phyloP scores from a whole-genome alignment of 352 stramenopile species.

The Phytopythium delawarense region DNA sequence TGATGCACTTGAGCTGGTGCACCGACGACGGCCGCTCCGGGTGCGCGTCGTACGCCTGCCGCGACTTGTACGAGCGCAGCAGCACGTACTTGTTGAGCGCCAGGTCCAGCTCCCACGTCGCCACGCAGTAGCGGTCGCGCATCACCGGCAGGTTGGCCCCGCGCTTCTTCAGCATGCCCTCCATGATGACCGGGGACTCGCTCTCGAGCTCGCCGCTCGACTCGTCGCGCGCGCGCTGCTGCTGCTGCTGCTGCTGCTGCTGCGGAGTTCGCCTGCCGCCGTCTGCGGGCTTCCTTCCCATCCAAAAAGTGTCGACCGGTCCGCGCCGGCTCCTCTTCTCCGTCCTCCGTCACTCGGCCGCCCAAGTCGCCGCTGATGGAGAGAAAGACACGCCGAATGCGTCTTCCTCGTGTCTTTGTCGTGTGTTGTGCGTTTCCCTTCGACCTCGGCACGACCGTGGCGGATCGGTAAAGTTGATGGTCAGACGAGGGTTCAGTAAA shows the following conservation, averaged over 20 bases:
- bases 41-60: constrained; percentile 34
- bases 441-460: background rate
- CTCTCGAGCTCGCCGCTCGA: background rate
- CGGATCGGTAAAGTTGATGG: background rate
- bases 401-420: constrained; percentile 1
- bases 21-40: constrained; percentile 48
- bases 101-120: constrained; percentile 55
- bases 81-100: constrained; percentile 50
- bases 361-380: background rate
- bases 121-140: constrained; percentile 80
- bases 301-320: background rate
- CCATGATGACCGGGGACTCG: constrained; percentile 26
- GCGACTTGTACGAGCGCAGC: constrained; percentile 69
- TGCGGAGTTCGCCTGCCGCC: background rate
- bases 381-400: background rate
- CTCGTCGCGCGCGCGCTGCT: background rate
- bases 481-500: background rate
- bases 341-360: background rate
- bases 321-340: background rate
- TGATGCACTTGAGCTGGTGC: constrained; percentile 65
- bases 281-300: background rate
- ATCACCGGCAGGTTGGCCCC: constrained; percentile 67
- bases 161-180: constrained; percentile 73
- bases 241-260: background rate
- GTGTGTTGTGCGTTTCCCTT: constrained; percentile 1